Base-by-base conservation (phyloP, 2,329 filamentous ascomycete genomes). In the Pseudocercospora crystallina region DNA sequence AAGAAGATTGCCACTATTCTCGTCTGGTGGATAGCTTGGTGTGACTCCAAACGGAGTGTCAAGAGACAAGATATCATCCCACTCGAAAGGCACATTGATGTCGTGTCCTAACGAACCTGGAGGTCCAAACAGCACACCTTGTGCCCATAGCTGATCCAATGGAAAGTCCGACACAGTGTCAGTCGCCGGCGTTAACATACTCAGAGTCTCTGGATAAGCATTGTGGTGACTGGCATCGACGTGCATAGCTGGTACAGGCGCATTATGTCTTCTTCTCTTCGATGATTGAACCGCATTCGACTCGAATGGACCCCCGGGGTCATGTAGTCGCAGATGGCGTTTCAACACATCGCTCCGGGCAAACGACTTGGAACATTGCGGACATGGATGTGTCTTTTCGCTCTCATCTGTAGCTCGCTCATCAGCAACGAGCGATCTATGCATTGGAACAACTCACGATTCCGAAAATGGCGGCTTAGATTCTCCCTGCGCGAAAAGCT, bases 291-390 rank as follows among this genome's bases (percentile, higher is more conserved):
- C 29, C 10, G 20, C 5, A 13, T 13, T 12, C 17, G 29, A 5
- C 26, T 26, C 20, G 26, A 8, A 15, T 9, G 11, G 15, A 12
- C 11, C 15, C 8, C 17, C 29, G 15, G 14, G 13, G 5, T 26
- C 13, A 13, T 43, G 40, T n/a, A 43, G 9, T 9, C 29, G 13
- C n/a, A 43, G 14, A 31, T 43, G 40, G 5, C 40, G 26, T 33
- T 43, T 43, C 13, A 43, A 31, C n/a, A 43, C n/a, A 33, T 43
- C 40, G 29, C 40, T 43, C 12, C 40, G 31, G 8, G 40, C 33
- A n/a, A 43, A 43, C 5, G 40, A 29, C 40, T 17, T 31, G 29
- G 29, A 43, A 15, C 40, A 43, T 14, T 32, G 15, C 13, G 13
- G 11, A 13, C 40, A 33, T 32, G 31, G 40, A 26, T 43, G 40